These are phyloP conservation scores for Penicillium palitans DNA, from an alignment of 2,329 filamentous ascomycete genomes.

Conservation along the genomic window DNA sequence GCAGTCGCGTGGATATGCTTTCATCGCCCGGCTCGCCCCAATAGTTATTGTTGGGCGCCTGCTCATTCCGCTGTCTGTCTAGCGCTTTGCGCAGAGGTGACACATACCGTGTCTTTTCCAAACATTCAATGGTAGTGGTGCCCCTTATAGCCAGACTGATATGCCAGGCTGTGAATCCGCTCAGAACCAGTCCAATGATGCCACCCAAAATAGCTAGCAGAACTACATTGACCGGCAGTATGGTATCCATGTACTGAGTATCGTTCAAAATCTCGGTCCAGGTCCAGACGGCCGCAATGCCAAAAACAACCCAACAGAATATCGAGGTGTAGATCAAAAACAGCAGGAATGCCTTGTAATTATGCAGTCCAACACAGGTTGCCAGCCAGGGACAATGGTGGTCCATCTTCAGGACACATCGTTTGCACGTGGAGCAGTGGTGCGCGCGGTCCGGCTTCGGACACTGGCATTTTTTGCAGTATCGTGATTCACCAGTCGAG, in stretches of 20 bases:
- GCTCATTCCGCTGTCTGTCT: conserved; percentile 61
- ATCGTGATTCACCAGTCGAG: conserved; percentile 79
- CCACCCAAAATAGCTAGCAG: conserved; percentile 82
- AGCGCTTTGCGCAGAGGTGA: conserved; percentile 73
- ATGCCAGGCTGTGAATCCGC: conserved; percentile 91
- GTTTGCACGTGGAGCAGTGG: conserved; percentile 92
- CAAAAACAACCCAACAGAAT: conserved; percentile 80
- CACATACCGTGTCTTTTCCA: conserved; percentile 94
- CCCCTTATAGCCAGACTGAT: conserved; percentile 74
- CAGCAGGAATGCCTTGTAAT: conserved; percentile 93
- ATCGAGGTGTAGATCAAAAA: conserved; percentile 87
- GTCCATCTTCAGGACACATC: conserved; percentile 98
- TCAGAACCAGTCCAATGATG: conserved; percentile 86
- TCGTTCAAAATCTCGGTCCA: conserved; percentile 77
- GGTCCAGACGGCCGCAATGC: conserved; percentile 76
- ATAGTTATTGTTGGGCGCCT: conserved; percentile 42
- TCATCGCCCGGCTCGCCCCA: conserved; percentile 27
- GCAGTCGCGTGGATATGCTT: conserved; percentile 47
- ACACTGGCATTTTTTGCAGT: conserved; percentile 96
- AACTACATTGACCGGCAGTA: conserved; percentile 88
- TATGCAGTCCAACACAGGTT: conserved; percentile 87
- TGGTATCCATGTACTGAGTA: conserved; percentile 68
- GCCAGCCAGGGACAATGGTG: conserved; percentile 98
- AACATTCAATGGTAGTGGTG: conserved; percentile 91
- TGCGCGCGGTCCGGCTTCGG: conserved; percentile 94